These are phyloP conservation scores for Diddensiella caesifluorescens DNA, from an alignment of 805 yeast species.

Conservation along the genomic window DNA sequence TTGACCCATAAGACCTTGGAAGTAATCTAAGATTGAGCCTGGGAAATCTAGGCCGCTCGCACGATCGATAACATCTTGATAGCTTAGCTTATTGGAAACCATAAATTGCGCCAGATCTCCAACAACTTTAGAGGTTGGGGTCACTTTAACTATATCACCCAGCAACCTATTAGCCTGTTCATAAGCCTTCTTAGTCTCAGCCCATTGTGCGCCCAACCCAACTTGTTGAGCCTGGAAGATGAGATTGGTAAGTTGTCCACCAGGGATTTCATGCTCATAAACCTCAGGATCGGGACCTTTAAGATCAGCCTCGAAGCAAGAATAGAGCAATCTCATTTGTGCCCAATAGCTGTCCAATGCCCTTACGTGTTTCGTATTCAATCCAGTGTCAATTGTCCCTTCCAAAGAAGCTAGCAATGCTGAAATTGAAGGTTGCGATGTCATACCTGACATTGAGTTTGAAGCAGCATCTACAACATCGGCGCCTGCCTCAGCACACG, in stretches of 20 bases:
- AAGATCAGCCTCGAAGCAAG: slow-evolving; percentile 96
- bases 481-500: slow-evolving; percentile 93
- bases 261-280: slow-evolving; percentile 97
- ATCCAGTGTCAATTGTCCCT: slow-evolving; percentile 73
- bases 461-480: slow-evolving; percentile 97
- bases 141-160: slow-evolving; percentile 97
- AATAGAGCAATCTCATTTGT: slow-evolving; percentile 93
- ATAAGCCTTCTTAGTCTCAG: slow-evolving; percentile 90
- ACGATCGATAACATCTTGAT: slow-evolving; percentile 79
- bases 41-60: slow-evolving; percentile 97
- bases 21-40: slow-evolving; percentile 94
- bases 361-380: slow-evolving; percentile 61
- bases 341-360: slow-evolving; percentile 96
- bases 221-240: slow-evolving; percentile 99
- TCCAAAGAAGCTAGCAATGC: slow-evolving; percentile 91
- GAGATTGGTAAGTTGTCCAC: slow-evolving; percentile 97
- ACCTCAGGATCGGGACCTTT: slow-evolving; percentile 99
- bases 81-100: slow-evolving; percentile 88
- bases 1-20: slow-evolving; percentile 98
- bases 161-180: slow-evolving; percentile 82
- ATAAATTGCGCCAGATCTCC: slow-evolving; percentile 99
- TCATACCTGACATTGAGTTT: slow-evolving; percentile 96
- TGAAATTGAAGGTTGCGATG: slow-evolving; percentile 94
- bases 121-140: slow-evolving; percentile 99
- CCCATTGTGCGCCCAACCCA: slow-evolving; percentile 96